These are phyloP conservation scores for Carallia brachiata DNA, from an alignment of 345 rosid species.

Conservation along the genomic window DNA sequence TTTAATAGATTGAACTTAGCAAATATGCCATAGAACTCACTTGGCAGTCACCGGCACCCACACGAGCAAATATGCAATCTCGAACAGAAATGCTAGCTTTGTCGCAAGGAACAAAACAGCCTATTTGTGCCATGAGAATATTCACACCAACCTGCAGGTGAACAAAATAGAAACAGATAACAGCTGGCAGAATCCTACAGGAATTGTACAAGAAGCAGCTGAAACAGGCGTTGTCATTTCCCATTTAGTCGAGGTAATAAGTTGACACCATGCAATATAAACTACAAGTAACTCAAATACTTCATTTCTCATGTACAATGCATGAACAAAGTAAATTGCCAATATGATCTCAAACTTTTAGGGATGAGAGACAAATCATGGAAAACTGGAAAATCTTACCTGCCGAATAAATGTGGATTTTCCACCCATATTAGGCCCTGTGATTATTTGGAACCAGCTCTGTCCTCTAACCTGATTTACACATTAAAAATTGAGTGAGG, in stretches of 20 bases:
- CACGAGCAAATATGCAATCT: conserved; percentile 97
- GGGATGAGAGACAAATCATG: neutral
- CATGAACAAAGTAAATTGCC: neutral
- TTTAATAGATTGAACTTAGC: conserved; percentile 5
- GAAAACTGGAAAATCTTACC: conserved; percentile 37
- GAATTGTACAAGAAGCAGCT: neutral
- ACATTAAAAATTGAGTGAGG: neutral
- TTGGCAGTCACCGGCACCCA: conserved; percentile 99
- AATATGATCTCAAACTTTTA: conserved; percentile 1
- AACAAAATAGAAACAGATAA: conserved; percentile 6
- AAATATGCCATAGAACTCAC: conserved; percentile 47
- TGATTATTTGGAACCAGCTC: conserved; percentile 98
- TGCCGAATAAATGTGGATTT: conserved; percentile 97
- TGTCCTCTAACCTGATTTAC: conserved; percentile 66
- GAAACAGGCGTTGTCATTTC: neutral
- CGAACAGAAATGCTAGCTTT: conserved; percentile 87
- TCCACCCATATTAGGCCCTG: conserved; percentile 99
- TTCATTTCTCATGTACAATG: neutral
- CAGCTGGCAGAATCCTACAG: conserved; percentile 4
- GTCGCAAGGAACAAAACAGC: conserved; percentile 92
- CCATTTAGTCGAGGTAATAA: neutral
- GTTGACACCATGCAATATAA: neutral
- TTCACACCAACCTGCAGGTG: conserved; percentile 76
- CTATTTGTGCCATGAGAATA: conserved; percentile 98
- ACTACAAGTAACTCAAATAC: neutral